Conservation (phyloP, 371 early-diverging fungal genomes). For the Smittium culicis region DNA sequence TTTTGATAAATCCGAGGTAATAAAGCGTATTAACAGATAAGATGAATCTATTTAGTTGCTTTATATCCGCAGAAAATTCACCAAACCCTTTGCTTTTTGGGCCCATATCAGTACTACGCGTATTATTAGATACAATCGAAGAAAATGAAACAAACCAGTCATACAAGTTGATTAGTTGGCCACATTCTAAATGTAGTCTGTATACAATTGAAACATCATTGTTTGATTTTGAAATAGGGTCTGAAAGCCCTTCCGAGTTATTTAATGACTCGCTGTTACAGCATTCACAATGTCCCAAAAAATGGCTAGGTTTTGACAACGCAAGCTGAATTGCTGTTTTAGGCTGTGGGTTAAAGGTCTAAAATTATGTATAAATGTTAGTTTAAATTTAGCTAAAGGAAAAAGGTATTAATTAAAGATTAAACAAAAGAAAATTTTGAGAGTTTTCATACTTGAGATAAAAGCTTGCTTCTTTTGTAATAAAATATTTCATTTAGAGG, state of each 20-base stretch:
- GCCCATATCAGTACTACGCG: constrained; percentile 19
- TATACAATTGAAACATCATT: constrained; percentile 75
- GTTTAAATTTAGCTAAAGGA: background rate
- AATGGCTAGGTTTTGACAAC: constrained; percentile 54
- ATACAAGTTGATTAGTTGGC: constrained; percentile 78
- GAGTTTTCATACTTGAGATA: constrained; percentile 46
- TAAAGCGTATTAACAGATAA: constrained; percentile 68
- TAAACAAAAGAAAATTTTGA: too few species aligned
- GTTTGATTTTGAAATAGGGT: constrained; percentile 34
- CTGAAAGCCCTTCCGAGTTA: background rate
- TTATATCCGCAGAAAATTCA: constrained; percentile 11
- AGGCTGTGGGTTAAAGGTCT: constrained; percentile 67
- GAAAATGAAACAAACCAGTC: constrained; percentile 79
- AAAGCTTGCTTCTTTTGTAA: constrained; percentile 47
- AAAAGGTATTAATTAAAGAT: background rate
- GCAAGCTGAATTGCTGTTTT: constrained; percentile 71
- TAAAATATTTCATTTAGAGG: constrained; percentile 62
- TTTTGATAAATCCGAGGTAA: constrained; percentile 74
- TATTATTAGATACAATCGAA: constrained; percentile 25
- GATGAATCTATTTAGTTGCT: constrained; percentile 64
- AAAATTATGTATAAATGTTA: background rate
- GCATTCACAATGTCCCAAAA: constrained; percentile 55
- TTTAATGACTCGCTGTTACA: constrained; percentile 28
- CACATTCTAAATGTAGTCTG: constrained; percentile 77
- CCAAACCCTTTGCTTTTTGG: constrained; percentile 9